These are phyloP conservation scores for Stachybotrys chartarum DNA, from an alignment of 2,329 filamentous ascomycete genomes.

Conservation along the genomic window DNA sequence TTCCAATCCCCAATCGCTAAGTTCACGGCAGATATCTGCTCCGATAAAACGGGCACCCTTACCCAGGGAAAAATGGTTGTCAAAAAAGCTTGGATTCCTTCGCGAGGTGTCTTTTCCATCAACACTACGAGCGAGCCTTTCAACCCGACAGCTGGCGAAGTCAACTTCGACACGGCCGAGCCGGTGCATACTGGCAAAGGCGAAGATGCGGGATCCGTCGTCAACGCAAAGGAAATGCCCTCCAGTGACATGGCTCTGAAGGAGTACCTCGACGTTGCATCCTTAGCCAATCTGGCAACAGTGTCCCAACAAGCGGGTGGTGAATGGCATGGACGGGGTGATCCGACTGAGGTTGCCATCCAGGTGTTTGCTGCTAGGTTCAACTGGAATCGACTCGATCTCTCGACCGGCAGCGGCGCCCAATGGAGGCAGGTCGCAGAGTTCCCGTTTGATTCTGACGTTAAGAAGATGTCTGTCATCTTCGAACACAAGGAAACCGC, in stretches of 20 bases:
- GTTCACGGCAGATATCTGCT: slow-evolving; percentile 38
- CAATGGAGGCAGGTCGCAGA: slow-evolving; percentile 56
- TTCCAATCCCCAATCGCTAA: slow-evolving; percentile 8
- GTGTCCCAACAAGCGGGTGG: slow-evolving; percentile 46
- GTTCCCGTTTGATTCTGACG: slow-evolving; percentile 66
- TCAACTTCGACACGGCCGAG: slow-evolving; percentile 30
- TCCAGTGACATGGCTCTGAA: slow-evolving; percentile 40
- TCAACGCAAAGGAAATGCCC: slow-evolving; percentile 23
- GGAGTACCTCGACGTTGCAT: slow-evolving; percentile 54
- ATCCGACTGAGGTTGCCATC: slow-evolving; percentile 63
- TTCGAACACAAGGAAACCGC: slow-evolving; percentile 37
- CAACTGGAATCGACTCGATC: slow-evolving; percentile 49
- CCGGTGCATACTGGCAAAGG: slow-evolving; percentile 24
- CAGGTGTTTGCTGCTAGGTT: slow-evolving; percentile 68
- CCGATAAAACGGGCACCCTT: slow-evolving; percentile 50
- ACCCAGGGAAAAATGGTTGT: slow-evolving; percentile 48
- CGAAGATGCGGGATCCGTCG: slow-evolving; percentile 16
- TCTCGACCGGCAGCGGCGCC: slow-evolving; percentile 40
- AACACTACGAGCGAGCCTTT: slow-evolving; percentile 45
- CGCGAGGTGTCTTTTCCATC: slow-evolving; percentile 38
- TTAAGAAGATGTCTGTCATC: slow-evolving; percentile 73
- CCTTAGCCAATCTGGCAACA: slow-evolving; percentile 58
- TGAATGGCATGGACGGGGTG: slow-evolving; percentile 57
- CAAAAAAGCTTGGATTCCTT: slow-evolving; percentile 44
- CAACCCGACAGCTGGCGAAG: slow-evolving; percentile 45